Evolutionary conservation across 2,329 filamentous ascomycete genomes (phyloP).

Genomic region (Epichloe uncinata): DNA sequence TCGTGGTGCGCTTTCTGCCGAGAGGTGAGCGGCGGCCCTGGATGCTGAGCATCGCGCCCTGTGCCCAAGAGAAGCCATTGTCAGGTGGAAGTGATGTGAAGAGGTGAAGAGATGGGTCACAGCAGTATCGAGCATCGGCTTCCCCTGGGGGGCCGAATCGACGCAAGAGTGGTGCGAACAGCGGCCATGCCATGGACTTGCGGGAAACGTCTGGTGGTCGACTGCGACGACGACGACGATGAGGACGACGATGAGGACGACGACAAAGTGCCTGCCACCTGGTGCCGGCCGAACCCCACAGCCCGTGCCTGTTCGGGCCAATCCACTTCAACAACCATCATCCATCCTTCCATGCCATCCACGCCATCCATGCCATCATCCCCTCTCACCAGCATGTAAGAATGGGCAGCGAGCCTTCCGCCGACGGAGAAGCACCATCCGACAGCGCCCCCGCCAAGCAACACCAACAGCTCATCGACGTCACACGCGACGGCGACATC

Average conservation of each 20-base stretch:
- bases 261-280: not conserved
- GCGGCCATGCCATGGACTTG: constrained; percentile 8
- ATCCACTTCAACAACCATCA: no score
- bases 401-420: constrained; percentile 2
- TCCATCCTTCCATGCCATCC: constrained; percentile 1
- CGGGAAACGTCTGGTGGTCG: not conserved
- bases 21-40: constrained; percentile 8
- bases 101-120: constrained; percentile 3
- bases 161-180: constrained; percentile 2
- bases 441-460: constrained; percentile 6
- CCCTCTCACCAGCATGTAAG: not conserved
- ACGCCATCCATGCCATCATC: not conserved
- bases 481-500: constrained; percentile 48
- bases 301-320: no score
- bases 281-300: no score
- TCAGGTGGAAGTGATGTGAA: constrained; percentile 1
- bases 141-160: not conserved
- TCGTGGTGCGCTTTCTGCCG: constrained; percentile 4
- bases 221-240: not conserved
- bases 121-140: constrained; percentile 6
- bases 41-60: constrained; percentile 11
- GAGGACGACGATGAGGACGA: no score
- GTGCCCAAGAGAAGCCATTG: constrained; percentile 13
- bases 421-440: constrained; percentile 5
- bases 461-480: constrained; percentile 25